Base-by-base conservation (phyloP, 2,329 filamentous ascomycete genomes). In the Graphiopsis chlorocephala region DNA sequence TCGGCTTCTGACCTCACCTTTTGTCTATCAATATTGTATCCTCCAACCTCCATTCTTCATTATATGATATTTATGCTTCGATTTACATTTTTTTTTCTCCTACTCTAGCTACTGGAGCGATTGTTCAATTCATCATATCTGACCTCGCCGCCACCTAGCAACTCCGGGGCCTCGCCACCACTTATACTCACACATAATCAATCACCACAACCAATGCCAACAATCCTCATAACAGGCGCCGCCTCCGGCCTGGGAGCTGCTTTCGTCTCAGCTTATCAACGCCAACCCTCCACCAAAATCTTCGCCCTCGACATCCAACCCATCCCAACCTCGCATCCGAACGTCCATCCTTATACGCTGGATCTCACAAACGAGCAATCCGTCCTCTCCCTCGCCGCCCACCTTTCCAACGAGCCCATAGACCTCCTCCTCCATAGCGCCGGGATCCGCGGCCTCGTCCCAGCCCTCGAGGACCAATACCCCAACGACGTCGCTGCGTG, bases 401-500 rank as follows among this genome's bases (percentile, higher is more conserved):
- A 35, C 1, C 26, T 78, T 8, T 31, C 65, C 12, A 63, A 53
- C 20, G 66, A 42, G 1, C 72, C 73, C 0, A 75, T 83, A 48
- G 71, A 76, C 58, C 71, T 81, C 0, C 47, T 82, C 11, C 72
- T 83, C 47, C 81, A 83, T 73, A 76, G 73, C 64, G 79, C 79
- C 7, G 81, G 80, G 6, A 73, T 82, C 52, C 75, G 81, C 7
- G 81, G 81, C 7, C 75, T 83, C 1, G 79, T 81, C 0, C 73
- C 75, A 0, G 29, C 58, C 0, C 65, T 77, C 7, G 69, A 72
- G 29, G 17, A 64, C 11, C 31, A 70, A 23, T 62, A 70, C 1
- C 74, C 73, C 1, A 69, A 72, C 23, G 71, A 79, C 63, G 77
- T 80, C 5, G 73, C 76, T 1, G 76, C 75, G 0, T 76, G 78